Percentiles rank a stretch among this genome's conserved stretches.
Evolutionary conservation across 768 basidiomycete species (phyloP).

Genomic region (Crucibulum laeve): DNA sequence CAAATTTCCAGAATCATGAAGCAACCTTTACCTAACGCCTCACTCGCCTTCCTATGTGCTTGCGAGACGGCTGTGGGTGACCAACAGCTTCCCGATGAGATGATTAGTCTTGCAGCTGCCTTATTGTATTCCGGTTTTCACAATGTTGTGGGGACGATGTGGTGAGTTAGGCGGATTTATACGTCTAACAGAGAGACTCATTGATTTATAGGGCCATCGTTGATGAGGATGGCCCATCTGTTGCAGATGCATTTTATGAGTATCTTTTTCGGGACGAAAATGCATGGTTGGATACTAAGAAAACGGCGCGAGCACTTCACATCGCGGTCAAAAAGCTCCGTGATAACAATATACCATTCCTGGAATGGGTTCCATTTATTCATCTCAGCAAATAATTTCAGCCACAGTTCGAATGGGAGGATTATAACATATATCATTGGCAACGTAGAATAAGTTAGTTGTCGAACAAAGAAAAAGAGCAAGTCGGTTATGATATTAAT

Average conservation of each 20-base stretch:
- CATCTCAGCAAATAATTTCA: conserved; percentile 10
- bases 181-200: neutral
- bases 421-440: no score
- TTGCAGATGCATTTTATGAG: conserved; percentile 8
- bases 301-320: conserved; percentile 10
- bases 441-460: no score
- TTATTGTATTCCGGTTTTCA: conserved; percentile 21
- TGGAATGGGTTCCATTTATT: conserved; percentile 13
- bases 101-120: conserved; percentile 24
- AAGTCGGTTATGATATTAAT: no score
- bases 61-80: conserved; percentile 6
- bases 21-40: conserved; percentile 4
- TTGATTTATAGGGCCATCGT: conserved; percentile 10
- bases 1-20: conserved; percentile 16
- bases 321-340: conserved; percentile 7
- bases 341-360: neutral
- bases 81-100: conserved; percentile 18
- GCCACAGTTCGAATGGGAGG: no score
- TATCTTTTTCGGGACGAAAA: conserved; percentile 3
- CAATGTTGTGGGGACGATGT: conserved; percentile 27
- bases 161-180: conserved; percentile 16
- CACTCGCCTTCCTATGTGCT: conserved; percentile 4
- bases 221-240: conserved; percentile 10
- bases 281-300: conserved; percentile 1
- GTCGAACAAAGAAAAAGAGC: no score